Evolutionary conservation across 306 rosid species (phyloP).

Genomic region (Prunus mongolica): DNA sequence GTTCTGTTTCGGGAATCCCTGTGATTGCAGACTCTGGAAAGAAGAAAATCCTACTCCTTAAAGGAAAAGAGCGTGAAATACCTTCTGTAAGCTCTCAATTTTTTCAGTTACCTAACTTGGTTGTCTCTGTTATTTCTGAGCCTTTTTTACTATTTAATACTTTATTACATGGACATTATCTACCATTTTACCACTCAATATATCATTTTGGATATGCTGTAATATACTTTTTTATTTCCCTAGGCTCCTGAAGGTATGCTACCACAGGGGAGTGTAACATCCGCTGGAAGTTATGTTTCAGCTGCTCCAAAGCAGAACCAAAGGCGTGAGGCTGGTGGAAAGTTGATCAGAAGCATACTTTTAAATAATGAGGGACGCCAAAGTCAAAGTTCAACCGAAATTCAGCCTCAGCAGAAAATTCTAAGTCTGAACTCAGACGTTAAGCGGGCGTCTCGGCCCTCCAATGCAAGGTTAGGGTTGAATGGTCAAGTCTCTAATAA

Average conservation of each 20-base stretch:
- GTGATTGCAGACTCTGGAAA: constrained; percentile 72
- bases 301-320: constrained; percentile 60
- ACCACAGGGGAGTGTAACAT: constrained; percentile 42
- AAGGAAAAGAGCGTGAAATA: constrained; percentile 77
- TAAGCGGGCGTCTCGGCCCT: constrained; percentile 51
- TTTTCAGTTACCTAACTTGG: not conserved
- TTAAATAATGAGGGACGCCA: constrained; percentile 65
- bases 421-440: constrained; percentile 59
- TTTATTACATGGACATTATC: not conserved
- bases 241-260: constrained; percentile 38
- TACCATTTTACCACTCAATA: not conserved
- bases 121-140: not conserved
- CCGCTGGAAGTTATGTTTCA: constrained; percentile 48
- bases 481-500: constrained; percentile 44
- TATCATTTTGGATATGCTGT: not conserved
- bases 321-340: constrained; percentile 73
- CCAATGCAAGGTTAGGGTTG: constrained; percentile 42
- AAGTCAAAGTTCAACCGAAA: constrained; percentile 40
- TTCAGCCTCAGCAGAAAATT: constrained; percentile 58
- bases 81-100: constrained; percentile 41
- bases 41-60: constrained; percentile 75
- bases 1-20: constrained; percentile 60
- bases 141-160: not conserved
- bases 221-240: not conserved
- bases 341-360: constrained; percentile 72